Evolutionary conservation across 2,329 filamentous ascomycete genomes (phyloP), one percentile per base, ranked within the genome.

Genomic region (Microdochium trichocladiopsis): DNA sequence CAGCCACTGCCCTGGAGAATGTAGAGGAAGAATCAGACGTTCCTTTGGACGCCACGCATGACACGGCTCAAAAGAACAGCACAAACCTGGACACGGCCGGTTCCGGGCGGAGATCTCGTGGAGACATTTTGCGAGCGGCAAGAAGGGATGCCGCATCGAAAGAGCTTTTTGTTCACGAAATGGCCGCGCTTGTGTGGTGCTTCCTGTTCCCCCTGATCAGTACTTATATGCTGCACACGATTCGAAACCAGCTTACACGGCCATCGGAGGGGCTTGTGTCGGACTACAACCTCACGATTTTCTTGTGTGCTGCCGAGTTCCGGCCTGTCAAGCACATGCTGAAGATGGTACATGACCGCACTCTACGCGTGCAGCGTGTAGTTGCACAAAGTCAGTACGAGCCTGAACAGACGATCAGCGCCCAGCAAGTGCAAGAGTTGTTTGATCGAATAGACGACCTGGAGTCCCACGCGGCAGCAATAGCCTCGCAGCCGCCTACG

Each of bases 251-350:
- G 61, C 80, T 97, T 18, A 92, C 88, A 23, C 79, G 88, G 2
- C 89, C 88, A 0, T 91, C 90, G 0, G 91, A 95, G 66, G 89
- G 89, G 1, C 75, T 97, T 11, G 86, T 97, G 6, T 95, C 90
- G 4, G 89, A 96, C 67, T 95, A 93, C 71, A 96, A 96, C 67
- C 76, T 97, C 51, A 91, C 87, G 12, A 89, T 97, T 50, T 97
- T 96, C 67, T 75, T 96, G 2, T 78, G 96, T 18, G 89, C 88
- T 1, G 88, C 93, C 3, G 93, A 97, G 69, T 75, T 96, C 25
- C 85, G 89, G 2, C 93, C 93, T 0, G 73, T 91, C 49, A 83
- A 88, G 1, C 92, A 96, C 63, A 72, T 95, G 24, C 82, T 96
- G 56, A 89, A 86, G 63, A 80, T 96, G 61, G 78, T 95, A 3